Percentiles rank a stretch among this genome's conserved stretches.
Evolutionary conservation across 257 asterid genomes (phyloP).

Genomic region (Nicotiana paniculata): DNA sequence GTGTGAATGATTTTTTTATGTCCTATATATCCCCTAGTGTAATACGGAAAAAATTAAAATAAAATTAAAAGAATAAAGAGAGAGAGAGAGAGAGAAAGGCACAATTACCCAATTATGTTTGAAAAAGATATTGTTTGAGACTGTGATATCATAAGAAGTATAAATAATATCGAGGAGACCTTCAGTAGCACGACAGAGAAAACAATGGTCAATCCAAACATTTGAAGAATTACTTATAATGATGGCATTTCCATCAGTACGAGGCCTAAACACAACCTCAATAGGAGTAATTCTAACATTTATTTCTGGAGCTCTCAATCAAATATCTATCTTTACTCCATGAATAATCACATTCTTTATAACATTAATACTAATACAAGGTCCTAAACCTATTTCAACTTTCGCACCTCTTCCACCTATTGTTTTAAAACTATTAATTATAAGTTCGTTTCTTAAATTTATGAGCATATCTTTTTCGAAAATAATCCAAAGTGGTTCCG

Average conservation of each 20-base stretch:
- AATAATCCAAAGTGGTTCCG: constrained; percentile 10
- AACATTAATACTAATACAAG: constrained; percentile 1
- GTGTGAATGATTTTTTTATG: too few species aligned
- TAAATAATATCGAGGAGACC: constrained; percentile 4
- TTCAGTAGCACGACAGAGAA: not conserved
- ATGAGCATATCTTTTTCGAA: constrained; percentile 8
- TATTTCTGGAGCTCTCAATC: too few species aligned
- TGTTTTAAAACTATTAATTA: constrained; percentile 6
- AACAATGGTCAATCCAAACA: constrained; percentile 16
- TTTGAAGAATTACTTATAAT: not conserved
- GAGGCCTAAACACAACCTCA: not conserved
- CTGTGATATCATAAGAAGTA: not conserved
- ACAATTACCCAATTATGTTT: not conserved
- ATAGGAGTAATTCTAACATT: not conserved
- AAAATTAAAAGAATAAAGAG: too few species aligned
- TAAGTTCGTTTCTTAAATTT: not conserved
- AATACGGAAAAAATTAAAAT: too few species aligned
- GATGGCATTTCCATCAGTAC: constrained; percentile 1
- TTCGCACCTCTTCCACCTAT: constrained; percentile 15
- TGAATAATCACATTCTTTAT: not conserved
- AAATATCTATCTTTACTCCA: not conserved
- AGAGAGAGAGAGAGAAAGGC: too few species aligned
- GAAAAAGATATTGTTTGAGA: constrained; percentile 3
- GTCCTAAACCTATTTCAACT: constrained; percentile 1
- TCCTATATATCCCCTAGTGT: too few species aligned